phyloP scores from a whole-genome alignment of 148 eudicot genomes.

The Beta vulgaris region DNA sequence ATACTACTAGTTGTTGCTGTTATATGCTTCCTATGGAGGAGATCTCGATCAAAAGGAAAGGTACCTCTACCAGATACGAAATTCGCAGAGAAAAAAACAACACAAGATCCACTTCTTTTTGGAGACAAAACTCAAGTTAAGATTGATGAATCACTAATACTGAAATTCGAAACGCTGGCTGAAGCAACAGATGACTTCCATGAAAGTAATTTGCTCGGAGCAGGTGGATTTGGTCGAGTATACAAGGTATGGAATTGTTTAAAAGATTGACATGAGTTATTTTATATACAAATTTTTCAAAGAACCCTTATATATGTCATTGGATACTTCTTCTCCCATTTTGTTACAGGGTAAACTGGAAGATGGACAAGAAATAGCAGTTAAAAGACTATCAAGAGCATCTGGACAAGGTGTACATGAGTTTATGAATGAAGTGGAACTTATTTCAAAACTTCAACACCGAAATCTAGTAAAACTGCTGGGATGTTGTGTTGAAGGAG shows the following conservation, averaged over 20 bases:
- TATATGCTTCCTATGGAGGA: slow-evolving; percentile 9
- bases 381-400: slow-evolving; percentile 40
- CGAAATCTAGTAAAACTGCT: slow-evolving; percentile 44
- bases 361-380: slow-evolving; percentile 41
- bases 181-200: slow-evolving; percentile 33
- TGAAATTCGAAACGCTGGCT: slow-evolving; percentile 22
- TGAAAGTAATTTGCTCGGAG: slow-evolving; percentile 33
- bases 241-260: slow-evolving; percentile 26
- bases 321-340: too few relatives aligned
- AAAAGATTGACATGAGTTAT: too few relatives aligned
- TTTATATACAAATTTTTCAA: too few relatives aligned
- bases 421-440: slow-evolving; percentile 42
- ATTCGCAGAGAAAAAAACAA: neutral
- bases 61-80: neutral
- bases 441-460: slow-evolving; percentile 49
- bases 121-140: slow-evolving; percentile 11
- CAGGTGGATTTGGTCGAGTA: slow-evolving; percentile 45
- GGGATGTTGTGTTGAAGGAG: slow-evolving; percentile 44
- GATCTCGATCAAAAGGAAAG: neutral
- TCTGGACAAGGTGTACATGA: slow-evolving; percentile 43
- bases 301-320: too few relatives aligned
- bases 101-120: neutral
- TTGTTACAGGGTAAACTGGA: slow-evolving; percentile 37
- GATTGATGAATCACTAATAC: slow-evolving; percentile 28
- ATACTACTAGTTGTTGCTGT: slow-evolving; percentile 11